phyloP scores from a whole-genome alignment of 176 grass and related monocot genomes.

The Phoenix roebelenii region DNA sequence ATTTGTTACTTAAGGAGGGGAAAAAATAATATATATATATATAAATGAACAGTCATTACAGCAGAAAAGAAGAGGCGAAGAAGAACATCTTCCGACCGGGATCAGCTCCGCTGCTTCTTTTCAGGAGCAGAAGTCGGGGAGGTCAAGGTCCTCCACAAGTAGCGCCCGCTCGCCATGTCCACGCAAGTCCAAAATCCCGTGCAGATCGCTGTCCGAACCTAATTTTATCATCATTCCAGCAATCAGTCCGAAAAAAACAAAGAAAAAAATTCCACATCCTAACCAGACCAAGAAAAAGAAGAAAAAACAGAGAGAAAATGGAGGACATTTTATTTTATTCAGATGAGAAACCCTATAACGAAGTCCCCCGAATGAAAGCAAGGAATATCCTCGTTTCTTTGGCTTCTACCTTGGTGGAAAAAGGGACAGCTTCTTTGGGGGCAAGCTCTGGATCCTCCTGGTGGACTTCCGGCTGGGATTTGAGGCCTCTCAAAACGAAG shows the following conservation, averaged over 20 bases:
- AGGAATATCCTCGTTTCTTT: too few species aligned
- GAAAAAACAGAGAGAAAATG: not conserved
- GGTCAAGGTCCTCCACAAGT: slow-evolving; percentile 74
- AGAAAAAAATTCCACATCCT: too few species aligned
- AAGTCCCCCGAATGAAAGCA: too few species aligned
- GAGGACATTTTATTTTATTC: too few species aligned
- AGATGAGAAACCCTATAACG: too few species aligned
- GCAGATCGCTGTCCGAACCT: slow-evolving; percentile 26
- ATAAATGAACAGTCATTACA: too few species aligned
- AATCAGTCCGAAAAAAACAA: too few species aligned
- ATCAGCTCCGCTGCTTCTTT: slow-evolving; percentile 4
- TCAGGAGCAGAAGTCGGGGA: slow-evolving; percentile 20
- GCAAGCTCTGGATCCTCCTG: slow-evolving; percentile 11
- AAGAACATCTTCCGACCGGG: not conserved
- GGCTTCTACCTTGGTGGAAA: slow-evolving; percentile 23
- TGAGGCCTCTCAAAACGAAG: slow-evolving; percentile 64
- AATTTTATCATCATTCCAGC: not conserved
- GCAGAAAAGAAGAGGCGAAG: not conserved
- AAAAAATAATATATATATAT: too few species aligned
- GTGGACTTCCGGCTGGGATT: slow-evolving; percentile 39
- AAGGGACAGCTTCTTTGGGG: slow-evolving; percentile 13
- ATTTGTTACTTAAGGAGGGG: too few species aligned
- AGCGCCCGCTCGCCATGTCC: slow-evolving; percentile 87
- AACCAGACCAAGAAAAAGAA: not conserved
- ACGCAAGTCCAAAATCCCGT: slow-evolving; percentile 76